phyloP scores from a whole-genome alignment of 371 early-diverging fungal genomes.

The Lichtheimia ornata region DNA sequence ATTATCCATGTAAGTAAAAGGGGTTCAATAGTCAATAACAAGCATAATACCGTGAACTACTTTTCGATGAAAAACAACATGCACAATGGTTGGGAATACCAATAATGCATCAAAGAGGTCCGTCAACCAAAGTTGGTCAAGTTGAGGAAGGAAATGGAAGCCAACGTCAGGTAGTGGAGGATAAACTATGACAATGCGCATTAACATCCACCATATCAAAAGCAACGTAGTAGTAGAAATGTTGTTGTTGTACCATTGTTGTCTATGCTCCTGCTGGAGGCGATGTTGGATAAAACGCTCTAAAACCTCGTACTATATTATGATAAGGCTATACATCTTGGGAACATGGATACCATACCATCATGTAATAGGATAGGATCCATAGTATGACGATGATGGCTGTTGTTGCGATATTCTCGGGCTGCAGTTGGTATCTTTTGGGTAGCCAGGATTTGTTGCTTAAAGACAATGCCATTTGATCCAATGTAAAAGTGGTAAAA shows the following conservation, averaged over 20 bases:
- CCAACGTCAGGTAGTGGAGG: slow-evolving; percentile 5
- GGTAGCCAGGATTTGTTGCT: too few relatives aligned
- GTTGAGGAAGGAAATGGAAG: neutral
- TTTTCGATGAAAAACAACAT: neutral
- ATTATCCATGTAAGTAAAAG: neutral
- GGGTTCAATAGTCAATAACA: neutral
- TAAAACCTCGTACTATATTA: neutral
- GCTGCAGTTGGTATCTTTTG: too few relatives aligned
- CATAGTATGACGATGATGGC: neutral
- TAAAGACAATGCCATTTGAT: too few relatives aligned
- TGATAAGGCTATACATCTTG: neutral
- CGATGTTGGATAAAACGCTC: slow-evolving; percentile 12
- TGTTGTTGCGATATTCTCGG: neutral
- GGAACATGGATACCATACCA: neutral
- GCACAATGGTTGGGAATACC: slow-evolving; percentile 2
- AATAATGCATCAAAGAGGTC: slow-evolving; percentile 8
- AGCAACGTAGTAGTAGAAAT: neutral
- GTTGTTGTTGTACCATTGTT: slow-evolving; percentile 1
- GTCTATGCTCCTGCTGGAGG: slow-evolving; percentile 5
- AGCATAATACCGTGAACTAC: too few relatives aligned
- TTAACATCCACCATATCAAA: too few relatives aligned
- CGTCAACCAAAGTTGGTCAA: slow-evolving; percentile 1
- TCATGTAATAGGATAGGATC: slow-evolving; percentile 7
- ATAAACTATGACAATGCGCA: neutral
- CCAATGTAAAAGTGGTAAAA: too few relatives aligned